Base-by-base conservation (phyloP, 305 asterid species). In the Fraxinus paxiana region DNA sequence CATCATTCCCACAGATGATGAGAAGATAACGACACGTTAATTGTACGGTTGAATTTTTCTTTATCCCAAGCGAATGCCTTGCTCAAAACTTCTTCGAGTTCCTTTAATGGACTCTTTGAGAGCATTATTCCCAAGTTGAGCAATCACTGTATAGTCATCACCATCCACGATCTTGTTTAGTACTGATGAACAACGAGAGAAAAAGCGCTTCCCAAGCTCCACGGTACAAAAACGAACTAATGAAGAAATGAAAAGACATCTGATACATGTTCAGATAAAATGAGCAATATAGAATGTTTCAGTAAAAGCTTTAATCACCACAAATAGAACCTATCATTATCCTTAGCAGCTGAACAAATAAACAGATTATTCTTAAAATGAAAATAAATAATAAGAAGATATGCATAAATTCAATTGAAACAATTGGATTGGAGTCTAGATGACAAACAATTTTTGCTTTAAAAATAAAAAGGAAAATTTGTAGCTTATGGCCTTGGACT, bases 121-220 rank as follows among this genome's bases (percentile, higher is more conserved):
- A 3, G 85, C 80, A 75, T 83, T 92, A 71, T 81, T 88, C 67
- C 90, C 93, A 84, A 90, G 70, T 84, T 79, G 85, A 67, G 97
- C 91, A 76, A 95, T 87, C 82, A 88, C 94, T 0, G 93, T 80
- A 77, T 90, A 90, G 77, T 95, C 97, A 54, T 95, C 95, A 79
- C 89, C 88, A 81, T 93, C 95, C 95, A 93, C 90, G 84, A 95
- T 91, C 89, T 91, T 89, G 87, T 93, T 89, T 6, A 95, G 82
- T 33, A 93, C 94, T 30, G 84, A 90, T 51, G 97, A 95, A 80
- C 98, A 95, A 15, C 97, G 95, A 12, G 98, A 98, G 84, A 95
- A 93, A 85, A 92, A 93, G 51, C 97, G 97, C 80, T 93, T 95
- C 83, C 98, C 37, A n/a, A 93, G 98, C 87, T 93, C 98, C 91